Evolutionary conservation across 1,284 basidiomycete species (phyloP), one percentile per base, ranked within the genome.

Genomic region (Ustilago shanxiensis): DNA sequence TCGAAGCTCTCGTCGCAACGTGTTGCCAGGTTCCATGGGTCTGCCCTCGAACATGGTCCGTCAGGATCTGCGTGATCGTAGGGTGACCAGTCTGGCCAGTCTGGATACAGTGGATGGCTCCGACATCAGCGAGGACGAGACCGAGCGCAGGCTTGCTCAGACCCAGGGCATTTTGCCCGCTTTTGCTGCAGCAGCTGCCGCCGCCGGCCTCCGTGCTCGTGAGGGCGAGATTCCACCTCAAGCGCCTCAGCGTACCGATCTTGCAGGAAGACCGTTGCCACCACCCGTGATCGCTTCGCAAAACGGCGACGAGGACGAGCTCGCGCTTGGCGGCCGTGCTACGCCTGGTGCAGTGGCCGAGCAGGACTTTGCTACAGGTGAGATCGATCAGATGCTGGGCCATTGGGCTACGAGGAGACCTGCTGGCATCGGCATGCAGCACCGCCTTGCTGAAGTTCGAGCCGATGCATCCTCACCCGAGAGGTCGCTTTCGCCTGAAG

Each of bases 221-320:
- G 66, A 71, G 20, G 67, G 61, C 29, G 69, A 72, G 9, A 65
- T 50, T 4, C 70, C 77, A 11, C 66, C 66, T 5, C 56, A 63
- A 45, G 66, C 77, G 35, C 77, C 80, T 35, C 73, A 71, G 54
- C 65, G 81, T 3, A 80, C 77, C 22, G 81, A 81, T 41, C 62
- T 80, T 11, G 76, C 81, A 24, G 79, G 81, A 37, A 54, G 79
- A 5, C 77, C 81, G 1, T 60, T 85, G 57, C 83, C 82, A 28
- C 81, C 82, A 39, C 83, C 83, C 0, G 80, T 84, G 24, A 85
- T 85, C 51, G 82, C 81, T 24, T 72, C 71, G 50, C 75, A 77
- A 45, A 70, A 73, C 14, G 74, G 60, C 29, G 67, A 78, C 11
- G 72, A 75, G 33, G 77, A 79, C 33, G 61, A 79, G 44, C 61